Evolutionary conservation across 306 rosid genomes (phyloP).

Genomic region (Corylus americana): DNA sequence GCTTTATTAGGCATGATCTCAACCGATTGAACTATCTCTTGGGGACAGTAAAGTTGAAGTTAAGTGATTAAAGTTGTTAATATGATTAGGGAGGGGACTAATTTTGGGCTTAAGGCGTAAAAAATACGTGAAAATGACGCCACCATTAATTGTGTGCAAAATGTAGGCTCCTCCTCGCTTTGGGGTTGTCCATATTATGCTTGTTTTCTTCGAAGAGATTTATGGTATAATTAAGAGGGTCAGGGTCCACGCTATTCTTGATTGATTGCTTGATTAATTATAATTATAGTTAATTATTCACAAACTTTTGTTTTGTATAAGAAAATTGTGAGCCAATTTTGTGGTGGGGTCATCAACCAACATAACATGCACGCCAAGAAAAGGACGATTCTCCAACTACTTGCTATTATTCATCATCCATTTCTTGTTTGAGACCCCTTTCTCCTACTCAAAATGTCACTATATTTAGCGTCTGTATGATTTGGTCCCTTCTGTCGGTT

Average conservation of each 20-base stretch:
- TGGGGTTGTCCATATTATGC: not conserved
- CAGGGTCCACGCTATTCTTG: slow-evolving; percentile 18
- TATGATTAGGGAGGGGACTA: too few relatives aligned
- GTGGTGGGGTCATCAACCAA: slow-evolving; percentile 42
- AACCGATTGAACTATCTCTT: too few relatives aligned
- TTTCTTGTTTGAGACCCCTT: slow-evolving; percentile 8
- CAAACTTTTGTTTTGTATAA: slow-evolving; percentile 20
- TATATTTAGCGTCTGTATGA: not conserved
- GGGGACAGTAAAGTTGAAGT: too few relatives aligned
- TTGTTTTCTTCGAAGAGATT: not conserved
- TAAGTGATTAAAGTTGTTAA: too few relatives aligned
- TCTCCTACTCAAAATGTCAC: slow-evolving; percentile 23
- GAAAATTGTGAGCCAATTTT: slow-evolving; percentile 23
- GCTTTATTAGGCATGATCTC: too few relatives aligned
- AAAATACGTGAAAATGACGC: not conserved
- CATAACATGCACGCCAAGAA: slow-evolving; percentile 25
- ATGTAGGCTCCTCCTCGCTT: not conserved
- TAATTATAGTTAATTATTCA: not conserved
- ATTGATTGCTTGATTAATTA: too few relatives aligned
- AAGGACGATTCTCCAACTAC: slow-evolving; percentile 48
- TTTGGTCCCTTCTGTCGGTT: too few relatives aligned
- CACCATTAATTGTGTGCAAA: not conserved
- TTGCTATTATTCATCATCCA: slow-evolving; percentile 33
- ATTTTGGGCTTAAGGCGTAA: not conserved
- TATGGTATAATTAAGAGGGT: not conserved